Percentiles rank a stretch among this genome's conserved stretches.
phyloP scores from a whole-genome alignment of 106 monocot genomes.

The Alisma plantagoaquatica region DNA sequence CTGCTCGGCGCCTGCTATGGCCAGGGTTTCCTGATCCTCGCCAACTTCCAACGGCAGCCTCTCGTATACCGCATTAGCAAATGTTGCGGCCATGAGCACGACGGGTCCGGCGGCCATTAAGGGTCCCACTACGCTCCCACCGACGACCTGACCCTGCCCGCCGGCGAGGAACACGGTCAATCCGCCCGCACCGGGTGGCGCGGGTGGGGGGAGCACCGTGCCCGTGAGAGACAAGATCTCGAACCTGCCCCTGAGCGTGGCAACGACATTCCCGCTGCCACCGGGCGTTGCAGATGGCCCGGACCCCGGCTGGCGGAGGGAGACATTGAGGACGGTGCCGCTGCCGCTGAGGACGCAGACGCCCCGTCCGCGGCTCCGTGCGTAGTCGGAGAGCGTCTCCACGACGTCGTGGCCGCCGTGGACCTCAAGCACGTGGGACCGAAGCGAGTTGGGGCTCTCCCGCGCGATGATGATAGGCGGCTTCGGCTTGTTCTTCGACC shows the following conservation, averaged over 20 bases:
- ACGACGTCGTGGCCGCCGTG: conserved; percentile 48
- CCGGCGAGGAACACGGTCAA: conserved; percentile 50
- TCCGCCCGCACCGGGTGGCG: conserved; percentile 52
- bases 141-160: conserved; percentile 47
- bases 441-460: conserved; percentile 48
- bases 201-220: conserved; percentile 63
- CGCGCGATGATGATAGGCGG: conserved; percentile 39
- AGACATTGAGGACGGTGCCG: conserved; percentile 44
- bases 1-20: conserved; percentile 2
- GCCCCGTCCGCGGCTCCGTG: conserved; percentile 51
- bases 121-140: conserved; percentile 57
- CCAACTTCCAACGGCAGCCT: conserved; percentile 40
- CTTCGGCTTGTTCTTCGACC: conserved; percentile 47
- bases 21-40: conserved; percentile 5
- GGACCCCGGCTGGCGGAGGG: conserved; percentile 51
- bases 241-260: conserved; percentile 46
- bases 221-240: conserved; percentile 62
- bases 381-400: conserved; percentile 41
- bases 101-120: conserved; percentile 44
- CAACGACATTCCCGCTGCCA: too few relatives aligned
- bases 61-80: conserved; percentile 66
- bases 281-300: conserved; percentile 30
- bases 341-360: conserved; percentile 47
- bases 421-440: conserved; percentile 58
- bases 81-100: conserved; percentile 55